Evolutionary conservation across 805 yeast genomes (phyloP).

Genomic region (Candida nonsorbophila): DNA sequence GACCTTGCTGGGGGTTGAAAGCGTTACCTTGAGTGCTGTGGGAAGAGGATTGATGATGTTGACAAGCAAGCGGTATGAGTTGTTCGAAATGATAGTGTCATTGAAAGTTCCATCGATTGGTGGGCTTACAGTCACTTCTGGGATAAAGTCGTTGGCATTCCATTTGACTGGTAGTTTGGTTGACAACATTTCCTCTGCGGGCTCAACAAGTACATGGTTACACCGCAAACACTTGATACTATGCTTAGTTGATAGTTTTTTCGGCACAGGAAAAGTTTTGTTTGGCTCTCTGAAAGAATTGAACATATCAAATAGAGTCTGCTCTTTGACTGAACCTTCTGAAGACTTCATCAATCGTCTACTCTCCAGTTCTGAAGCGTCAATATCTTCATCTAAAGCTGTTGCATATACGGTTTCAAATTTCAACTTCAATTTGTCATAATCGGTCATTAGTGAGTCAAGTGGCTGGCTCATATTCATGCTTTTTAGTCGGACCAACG

Average conservation of each 20-base stretch:
- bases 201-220: constrained; percentile 18
- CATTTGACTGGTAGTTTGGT: constrained; percentile 24
- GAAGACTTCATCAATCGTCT: too few relatives aligned
- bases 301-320: too few relatives aligned
- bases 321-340: too few relatives aligned
- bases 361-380: too few relatives aligned
- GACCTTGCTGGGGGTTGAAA: constrained; percentile 17
- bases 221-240: constrained; percentile 24
- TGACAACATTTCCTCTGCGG: constrained; percentile 20
- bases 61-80: constrained; percentile 14
- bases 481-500: constrained; percentile 3
- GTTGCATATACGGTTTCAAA: too few relatives aligned
- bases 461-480: too few relatives aligned
- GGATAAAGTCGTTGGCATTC: constrained; percentile 30
- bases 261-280: constrained; percentile 18
- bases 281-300: too few relatives aligned
- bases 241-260: constrained; percentile 18
- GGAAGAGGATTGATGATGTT: constrained; percentile 28
- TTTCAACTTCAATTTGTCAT: too few relatives aligned
- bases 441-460: too few relatives aligned
- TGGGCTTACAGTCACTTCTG: constrained; percentile 18
- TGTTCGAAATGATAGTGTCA: background rate
- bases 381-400: too few relatives aligned
- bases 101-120: constrained; percentile 4
- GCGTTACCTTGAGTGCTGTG: constrained; percentile 12